phyloP scores from a whole-genome alignment of 345 rosid species.

The Laguncularia racemosa region DNA sequence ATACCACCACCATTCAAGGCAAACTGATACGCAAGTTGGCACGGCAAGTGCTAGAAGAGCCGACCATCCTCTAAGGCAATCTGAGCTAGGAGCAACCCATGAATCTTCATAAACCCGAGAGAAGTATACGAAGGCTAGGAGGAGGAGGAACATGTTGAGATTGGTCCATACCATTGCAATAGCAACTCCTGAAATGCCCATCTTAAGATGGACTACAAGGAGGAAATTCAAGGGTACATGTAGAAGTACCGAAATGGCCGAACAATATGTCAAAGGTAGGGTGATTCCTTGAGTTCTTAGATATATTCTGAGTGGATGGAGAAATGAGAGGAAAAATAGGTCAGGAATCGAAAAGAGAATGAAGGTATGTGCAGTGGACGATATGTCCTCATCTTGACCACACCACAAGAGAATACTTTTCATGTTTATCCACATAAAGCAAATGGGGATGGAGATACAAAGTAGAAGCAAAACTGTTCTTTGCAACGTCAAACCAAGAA shows the following conservation, averaged over 20 bases:
- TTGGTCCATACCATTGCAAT: conserved; percentile 86
- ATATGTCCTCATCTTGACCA: conserved; percentile 74
- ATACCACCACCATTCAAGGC: conserved; percentile 99
- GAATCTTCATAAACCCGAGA: conserved; percentile 66
- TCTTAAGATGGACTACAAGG: conserved; percentile 63
- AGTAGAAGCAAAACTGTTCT: conserved; percentile 92
- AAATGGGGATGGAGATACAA: conserved; percentile 70
- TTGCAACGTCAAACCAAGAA: conserved; percentile 86
- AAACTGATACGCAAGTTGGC: conserved; percentile 87
- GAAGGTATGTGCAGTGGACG: conserved; percentile 67
- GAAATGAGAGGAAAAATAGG: conserved; percentile 78
- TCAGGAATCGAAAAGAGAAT: conserved; percentile 82
- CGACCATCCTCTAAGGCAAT: conserved; percentile 82
- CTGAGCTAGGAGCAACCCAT: conserved; percentile 72
- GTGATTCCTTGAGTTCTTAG: conserved; percentile 84
- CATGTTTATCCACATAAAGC: conserved; percentile 82
- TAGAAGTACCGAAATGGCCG: conserved; percentile 74
- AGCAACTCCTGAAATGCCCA: conserved; percentile 87
- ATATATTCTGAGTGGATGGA: conserved; percentile 86
- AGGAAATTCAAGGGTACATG: conserved; percentile 78
- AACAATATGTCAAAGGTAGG: conserved; percentile 77
- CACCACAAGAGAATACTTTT: conserved; percentile 60
- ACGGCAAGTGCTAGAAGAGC: conserved; percentile 75
- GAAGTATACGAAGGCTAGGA: conserved; percentile 59
- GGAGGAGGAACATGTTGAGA: conserved; percentile 64